Percentiles rank a stretch among this genome's conserved stretches.
Evolutionary conservation across 768 basidiomycete species (phyloP).

Genomic region (Tricholoma sp.): DNA sequence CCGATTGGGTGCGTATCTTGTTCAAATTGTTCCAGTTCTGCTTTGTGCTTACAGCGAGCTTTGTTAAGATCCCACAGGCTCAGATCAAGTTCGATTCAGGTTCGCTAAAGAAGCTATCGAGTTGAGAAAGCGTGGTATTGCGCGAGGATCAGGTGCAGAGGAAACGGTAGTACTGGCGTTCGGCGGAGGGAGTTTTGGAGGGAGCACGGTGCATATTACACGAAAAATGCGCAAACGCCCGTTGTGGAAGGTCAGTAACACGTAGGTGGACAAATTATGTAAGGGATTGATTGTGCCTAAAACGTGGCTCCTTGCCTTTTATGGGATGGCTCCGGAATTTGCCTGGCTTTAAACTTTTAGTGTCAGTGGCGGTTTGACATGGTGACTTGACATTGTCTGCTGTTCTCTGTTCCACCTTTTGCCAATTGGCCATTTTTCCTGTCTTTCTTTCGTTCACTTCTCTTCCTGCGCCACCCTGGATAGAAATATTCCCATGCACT

Average conservation of each 20-base stretch:
- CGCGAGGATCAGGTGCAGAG: constrained; percentile 65
- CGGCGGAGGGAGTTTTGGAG: constrained; percentile 61
- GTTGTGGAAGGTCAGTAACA: constrained; percentile 77
- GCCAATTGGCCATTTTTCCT: background rate
- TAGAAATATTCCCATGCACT: constrained; percentile 47
- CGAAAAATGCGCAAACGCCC: constrained; percentile 82
- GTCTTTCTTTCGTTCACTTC: constrained; percentile 21
- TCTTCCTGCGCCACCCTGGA: constrained; percentile 46
- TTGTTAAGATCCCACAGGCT: constrained; percentile 39
- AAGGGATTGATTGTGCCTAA: no score
- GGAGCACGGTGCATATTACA: constrained; percentile 81
- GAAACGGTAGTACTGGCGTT: constrained; percentile 93
- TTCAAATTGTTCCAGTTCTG: background rate
- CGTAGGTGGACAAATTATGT: no score
- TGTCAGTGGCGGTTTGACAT: constrained; percentile 39
- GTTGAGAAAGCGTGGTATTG: constrained; percentile 71
- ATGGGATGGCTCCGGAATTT: constrained; percentile 29
- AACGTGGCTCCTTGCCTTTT: constrained; percentile 25
- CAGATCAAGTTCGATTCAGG: constrained; percentile 84
- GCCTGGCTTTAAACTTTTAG: constrained; percentile 31
- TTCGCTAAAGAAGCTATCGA: constrained; percentile 91
- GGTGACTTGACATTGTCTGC: constrained; percentile 5
- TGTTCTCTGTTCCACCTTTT: constrained; percentile 5
- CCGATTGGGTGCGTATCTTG: constrained; percentile 55
- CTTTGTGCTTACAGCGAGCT: constrained; percentile 17